Conservation (phyloP, 2,329 filamentous ascomycete species). For the Pezizomycotina sp. region DNA sequence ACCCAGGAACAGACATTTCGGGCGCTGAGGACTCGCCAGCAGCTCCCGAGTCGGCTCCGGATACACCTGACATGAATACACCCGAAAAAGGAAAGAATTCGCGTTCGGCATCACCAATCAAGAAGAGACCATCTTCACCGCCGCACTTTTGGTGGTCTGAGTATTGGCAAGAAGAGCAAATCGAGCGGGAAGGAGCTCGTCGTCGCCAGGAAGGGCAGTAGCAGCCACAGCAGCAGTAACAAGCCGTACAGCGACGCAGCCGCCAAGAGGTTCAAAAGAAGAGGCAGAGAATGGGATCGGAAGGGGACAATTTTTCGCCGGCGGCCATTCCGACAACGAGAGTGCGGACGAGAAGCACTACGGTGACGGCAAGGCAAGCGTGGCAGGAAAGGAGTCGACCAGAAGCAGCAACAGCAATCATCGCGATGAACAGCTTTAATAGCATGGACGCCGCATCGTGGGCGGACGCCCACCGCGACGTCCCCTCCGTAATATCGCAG, state of each 20-base stretch:
- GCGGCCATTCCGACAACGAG: constrained; percentile 8
- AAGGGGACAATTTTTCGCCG: constrained; percentile 7
- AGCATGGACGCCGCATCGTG: constrained; percentile 4
- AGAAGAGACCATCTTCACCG: no score
- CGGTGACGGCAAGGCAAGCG: not conserved
- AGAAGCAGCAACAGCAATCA: not conserved
- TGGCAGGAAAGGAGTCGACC: constrained; percentile 1
- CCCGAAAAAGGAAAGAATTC: no score
- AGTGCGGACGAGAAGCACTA: constrained; percentile 8
- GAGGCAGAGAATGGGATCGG: constrained; percentile 10
- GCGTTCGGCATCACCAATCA: no score
- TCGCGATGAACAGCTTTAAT: not conserved
- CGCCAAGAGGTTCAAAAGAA: constrained; percentile 10
- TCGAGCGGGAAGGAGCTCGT: no score
- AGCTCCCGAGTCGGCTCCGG: no score
- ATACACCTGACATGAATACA: no score
- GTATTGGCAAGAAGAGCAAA: no score
- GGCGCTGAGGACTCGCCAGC: constrained; percentile 15
- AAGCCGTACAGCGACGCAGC: constrained; percentile 17
- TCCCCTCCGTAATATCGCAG: constrained; percentile 42
- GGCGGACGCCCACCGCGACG: constrained; percentile 41
- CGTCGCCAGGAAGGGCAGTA: no score
- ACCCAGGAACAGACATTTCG: constrained; percentile 11
- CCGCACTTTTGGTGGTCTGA: no score
- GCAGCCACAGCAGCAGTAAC: no score